Evolutionary conservation across 2,329 filamentous ascomycete genomes (phyloP), one percentile per base, ranked within the genome.

Genomic region (Colletotrichum sp.): DNA sequence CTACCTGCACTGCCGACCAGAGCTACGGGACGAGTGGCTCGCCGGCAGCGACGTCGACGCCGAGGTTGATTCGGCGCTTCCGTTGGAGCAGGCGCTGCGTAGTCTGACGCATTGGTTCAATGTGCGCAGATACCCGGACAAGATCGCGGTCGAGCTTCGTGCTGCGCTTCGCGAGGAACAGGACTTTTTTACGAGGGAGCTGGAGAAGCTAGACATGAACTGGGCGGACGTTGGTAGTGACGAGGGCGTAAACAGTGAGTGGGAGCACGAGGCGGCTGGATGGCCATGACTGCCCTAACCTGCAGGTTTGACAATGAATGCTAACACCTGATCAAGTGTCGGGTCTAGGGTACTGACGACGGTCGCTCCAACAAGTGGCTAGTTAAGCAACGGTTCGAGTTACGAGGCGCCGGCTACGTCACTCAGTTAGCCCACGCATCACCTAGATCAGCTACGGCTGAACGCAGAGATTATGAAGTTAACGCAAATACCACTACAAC

Each of bases 21-120:
- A 98, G 83, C 89, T 99, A 61, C 91, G 96, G 34, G 97, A 99
- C 82, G 97, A 98, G 85, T 98, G 97, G 96, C 90, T 98, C 1
- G 93, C 95, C 0, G 96, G 96, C 7, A 94, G 94, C 76, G 96
- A 98, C 82, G 93, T 98, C 2, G 97, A 99, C 80, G 95, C 94
- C 1, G 96, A 98, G 79, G 96, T 98, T 2, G 97, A 98, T 81
- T 95, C 98, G 82, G 95, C 96, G 16, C 87, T 98, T 79, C 96
- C 96, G 3, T 88, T 98, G 9, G 97, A 99, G 85, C 96, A 98
- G 87, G 96, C 95, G 1, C 88, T 98, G 60, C 89, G 97, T 59
- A 95, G 94, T 57, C 85, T 99, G 78, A 98, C 96, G 69, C 96
- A 98, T 83, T 99, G 97, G 96, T 95, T 95, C 88, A 98, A 98